Evolutionary conservation across 768 basidiomycete genomes (phyloP).

Genomic region (Austroboletus eburneus): DNA sequence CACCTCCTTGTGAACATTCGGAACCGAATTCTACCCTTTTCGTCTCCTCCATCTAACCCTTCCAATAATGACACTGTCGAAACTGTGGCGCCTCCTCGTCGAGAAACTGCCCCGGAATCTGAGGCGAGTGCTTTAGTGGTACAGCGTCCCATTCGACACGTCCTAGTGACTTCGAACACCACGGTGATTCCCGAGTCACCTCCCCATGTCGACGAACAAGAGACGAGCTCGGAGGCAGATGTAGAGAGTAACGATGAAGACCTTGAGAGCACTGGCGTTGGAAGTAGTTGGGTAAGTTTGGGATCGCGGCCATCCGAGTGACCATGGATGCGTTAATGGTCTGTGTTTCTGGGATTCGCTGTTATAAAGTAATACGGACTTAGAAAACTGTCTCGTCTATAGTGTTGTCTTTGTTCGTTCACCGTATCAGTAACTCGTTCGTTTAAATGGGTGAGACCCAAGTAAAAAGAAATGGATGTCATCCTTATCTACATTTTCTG

Average conservation of each 20-base stretch:
- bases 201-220: constrained; percentile 26
- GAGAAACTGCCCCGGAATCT: constrained; percentile 6
- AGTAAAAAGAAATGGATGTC: background rate
- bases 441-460: constrained; percentile 20
- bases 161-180: constrained; percentile 13
- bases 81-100: constrained; percentile 13
- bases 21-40: constrained; percentile 52
- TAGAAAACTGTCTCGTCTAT: constrained; percentile 4
- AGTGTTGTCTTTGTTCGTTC: constrained; percentile 2
- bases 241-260: constrained; percentile 61
- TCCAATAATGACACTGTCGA: constrained; percentile 24
- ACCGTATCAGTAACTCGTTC: too few relatives aligned
- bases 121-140: background rate
- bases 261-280: constrained; percentile 45
- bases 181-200: constrained; percentile 5
- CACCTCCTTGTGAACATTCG: constrained; percentile 59
- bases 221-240: constrained; percentile 61
- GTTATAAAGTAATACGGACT: background rate
- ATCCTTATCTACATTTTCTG: background rate
- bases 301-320: constrained; percentile 21
- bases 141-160: constrained; percentile 5
- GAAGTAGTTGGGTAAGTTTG: constrained; percentile 71
- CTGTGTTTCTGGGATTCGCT: background rate
- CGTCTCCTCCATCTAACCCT: constrained; percentile 38
- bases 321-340: background rate